Percentiles rank a stretch among this genome's conserved stretches.
Evolutionary conservation across 148 eudicot species (phyloP).

Genomic region (Tetragonia tetragonoides): DNA sequence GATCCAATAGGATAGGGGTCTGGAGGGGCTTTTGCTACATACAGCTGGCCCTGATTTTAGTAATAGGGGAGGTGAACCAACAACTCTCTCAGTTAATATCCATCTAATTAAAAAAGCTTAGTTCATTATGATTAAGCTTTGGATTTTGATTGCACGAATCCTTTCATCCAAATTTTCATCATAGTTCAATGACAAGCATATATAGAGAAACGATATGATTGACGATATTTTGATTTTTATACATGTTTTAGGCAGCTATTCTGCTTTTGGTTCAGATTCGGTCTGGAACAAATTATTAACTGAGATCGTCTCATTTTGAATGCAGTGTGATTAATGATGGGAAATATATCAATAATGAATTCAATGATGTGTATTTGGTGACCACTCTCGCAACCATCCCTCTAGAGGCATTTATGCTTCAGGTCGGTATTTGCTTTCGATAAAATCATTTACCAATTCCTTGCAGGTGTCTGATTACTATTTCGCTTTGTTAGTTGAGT

Average conservation of each 20-base stretch:
- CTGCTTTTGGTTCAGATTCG: background rate
- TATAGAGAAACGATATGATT: too few species aligned
- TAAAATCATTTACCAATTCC: background rate
- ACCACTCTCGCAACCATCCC: slow-evolving; percentile 85
- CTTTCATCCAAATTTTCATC: too few species aligned
- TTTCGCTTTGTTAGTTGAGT: background rate
- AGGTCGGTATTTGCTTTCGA: slow-evolving; percentile 43
- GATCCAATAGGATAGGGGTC: too few species aligned
- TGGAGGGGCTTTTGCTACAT: too few species aligned
- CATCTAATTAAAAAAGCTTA: too few species aligned
- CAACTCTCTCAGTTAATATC: too few species aligned
- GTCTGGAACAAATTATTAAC: background rate
- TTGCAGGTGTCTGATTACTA: background rate
- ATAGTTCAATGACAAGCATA: too few species aligned
- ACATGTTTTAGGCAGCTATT: background rate
- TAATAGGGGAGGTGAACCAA: too few species aligned
- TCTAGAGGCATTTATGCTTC: slow-evolving; percentile 86
- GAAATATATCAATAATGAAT: slow-evolving; percentile 84
- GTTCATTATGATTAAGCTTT: too few species aligned
- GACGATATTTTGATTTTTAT: too few species aligned
- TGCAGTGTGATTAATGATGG: slow-evolving; percentile 84
- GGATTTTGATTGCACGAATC: too few species aligned
- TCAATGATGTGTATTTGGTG: slow-evolving; percentile 81
- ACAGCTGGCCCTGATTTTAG: too few species aligned
- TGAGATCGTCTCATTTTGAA: background rate